Percentiles rank a stretch among this genome's conserved stretches.
phyloP scores from a whole-genome alignment of 192 early-diverging fungal genomes.

The Podila verticillata region DNA sequence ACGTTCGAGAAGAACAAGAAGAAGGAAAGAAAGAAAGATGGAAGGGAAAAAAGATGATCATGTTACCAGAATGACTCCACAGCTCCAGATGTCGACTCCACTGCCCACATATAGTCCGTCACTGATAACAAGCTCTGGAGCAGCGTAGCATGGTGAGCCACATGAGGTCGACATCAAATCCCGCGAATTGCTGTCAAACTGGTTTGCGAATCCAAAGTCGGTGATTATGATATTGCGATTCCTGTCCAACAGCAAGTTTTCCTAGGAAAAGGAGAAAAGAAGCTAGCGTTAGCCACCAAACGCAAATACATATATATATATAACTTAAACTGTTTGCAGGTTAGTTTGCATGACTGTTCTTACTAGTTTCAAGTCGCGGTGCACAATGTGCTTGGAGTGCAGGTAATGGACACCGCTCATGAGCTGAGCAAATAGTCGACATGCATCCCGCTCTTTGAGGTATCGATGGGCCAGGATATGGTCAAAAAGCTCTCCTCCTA shows the following conservation, averaged over 20 bases:
- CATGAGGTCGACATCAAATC: constrained; percentile 94
- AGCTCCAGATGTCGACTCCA: constrained; percentile 98
- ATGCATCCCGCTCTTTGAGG: constrained; percentile 91
- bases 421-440: constrained; percentile 92
- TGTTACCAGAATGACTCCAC: constrained; percentile 90
- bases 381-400: constrained; percentile 93
- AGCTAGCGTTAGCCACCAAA: background rate
- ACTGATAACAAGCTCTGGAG: constrained; percentile 97
- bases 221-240: constrained; percentile 95
- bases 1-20: too few species aligned
- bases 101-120: constrained; percentile 96
- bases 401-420: constrained; percentile 93
- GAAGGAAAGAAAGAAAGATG: background rate
- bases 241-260: constrained; percentile 93
- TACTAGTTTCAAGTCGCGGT: constrained; percentile 95
- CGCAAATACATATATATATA: too few species aligned
- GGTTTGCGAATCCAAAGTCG: constrained; percentile 99
- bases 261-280: constrained; percentile 56
- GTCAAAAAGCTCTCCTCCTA: constrained; percentile 96
- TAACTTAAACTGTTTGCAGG: background rate
- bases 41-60: constrained; percentile 16
- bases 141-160: constrained; percentile 98
- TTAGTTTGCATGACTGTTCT: constrained; percentile 4
- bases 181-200: constrained; percentile 75
- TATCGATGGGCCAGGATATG: constrained; percentile 95